These are phyloP conservation scores for Fusarium vanettenii DNA, from an alignment of 2,329 filamentous ascomycete genomes.

Conservation along the genomic window DNA sequence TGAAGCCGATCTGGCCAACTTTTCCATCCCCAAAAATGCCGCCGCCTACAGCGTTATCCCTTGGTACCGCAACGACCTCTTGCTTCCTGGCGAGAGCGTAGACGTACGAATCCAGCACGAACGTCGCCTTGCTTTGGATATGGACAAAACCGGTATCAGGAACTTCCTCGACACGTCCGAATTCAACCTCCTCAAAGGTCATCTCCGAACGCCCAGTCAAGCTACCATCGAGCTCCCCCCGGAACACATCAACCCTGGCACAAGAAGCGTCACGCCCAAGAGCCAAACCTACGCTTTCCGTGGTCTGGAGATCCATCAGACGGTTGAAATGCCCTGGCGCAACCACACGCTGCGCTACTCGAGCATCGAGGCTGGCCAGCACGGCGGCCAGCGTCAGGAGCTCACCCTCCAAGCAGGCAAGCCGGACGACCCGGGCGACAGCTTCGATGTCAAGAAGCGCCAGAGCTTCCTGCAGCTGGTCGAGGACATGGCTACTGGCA, in stretches of 20 bases:
- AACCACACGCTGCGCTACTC: slow-evolving; percentile 63
- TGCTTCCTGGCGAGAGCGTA: slow-evolving; percentile 59
- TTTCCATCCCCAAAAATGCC: slow-evolving; percentile 44
- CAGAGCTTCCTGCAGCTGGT: slow-evolving; percentile 44
- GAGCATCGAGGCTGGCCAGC: slow-evolving; percentile 62
- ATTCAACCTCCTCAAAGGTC: slow-evolving; percentile 58
- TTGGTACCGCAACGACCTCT: slow-evolving; percentile 53
- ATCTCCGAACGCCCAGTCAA: slow-evolving; percentile 53
- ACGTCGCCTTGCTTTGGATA: slow-evolving; percentile 53
- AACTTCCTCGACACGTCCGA: slow-evolving; percentile 58
- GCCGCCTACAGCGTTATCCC: slow-evolving; percentile 48
- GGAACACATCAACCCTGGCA: slow-evolving; percentile 3
- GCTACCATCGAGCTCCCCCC: slow-evolving; percentile 26
- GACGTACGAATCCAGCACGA: slow-evolving; percentile 59
- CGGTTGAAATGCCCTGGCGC: slow-evolving; percentile 55
- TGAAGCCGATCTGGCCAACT: slow-evolving; percentile 42
- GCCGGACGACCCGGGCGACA: not conserved
- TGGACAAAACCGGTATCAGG: slow-evolving; percentile 50
- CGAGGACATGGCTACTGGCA: slow-evolving; percentile 45
- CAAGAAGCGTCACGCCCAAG: not conserved
- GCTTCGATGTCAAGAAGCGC: slow-evolving; percentile 9
- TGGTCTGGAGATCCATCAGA: slow-evolving; percentile 64
- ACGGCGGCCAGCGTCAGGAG: slow-evolving; percentile 63
- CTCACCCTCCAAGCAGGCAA: slow-evolving; percentile 53
- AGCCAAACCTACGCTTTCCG: slow-evolving; percentile 56